Evolutionary conservation across 495 filamentous ascomycete genomes (phyloP).

Genomic region (Podospora tetraspora): DNA sequence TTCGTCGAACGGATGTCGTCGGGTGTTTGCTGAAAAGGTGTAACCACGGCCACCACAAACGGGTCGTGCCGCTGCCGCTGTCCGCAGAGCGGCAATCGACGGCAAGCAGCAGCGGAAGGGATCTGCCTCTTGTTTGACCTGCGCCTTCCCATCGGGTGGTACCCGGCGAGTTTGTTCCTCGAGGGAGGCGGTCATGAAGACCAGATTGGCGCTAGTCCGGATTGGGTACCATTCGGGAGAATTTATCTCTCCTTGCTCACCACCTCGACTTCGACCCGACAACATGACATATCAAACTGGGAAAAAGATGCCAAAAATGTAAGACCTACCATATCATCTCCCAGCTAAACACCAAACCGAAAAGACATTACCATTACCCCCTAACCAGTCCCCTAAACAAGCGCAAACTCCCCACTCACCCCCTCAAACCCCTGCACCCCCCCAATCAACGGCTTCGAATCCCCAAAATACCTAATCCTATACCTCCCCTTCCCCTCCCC

Average conservation of each 20-base stretch:
- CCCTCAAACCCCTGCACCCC: slow-evolving; percentile 68
- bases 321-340: too few relatives aligned
- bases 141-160: not conserved
- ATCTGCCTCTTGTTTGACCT: not conserved
- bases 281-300: not conserved
- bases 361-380: not conserved
- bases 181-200: not conserved
- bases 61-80: not conserved
- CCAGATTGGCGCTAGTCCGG: not conserved
- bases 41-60: not conserved
- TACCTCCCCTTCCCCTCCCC: slow-evolving; percentile 59
- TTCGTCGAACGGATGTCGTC: not conserved
- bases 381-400: slow-evolving; percentile 25
- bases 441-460: slow-evolving; percentile 65
- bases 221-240: not conserved
- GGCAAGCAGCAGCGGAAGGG: not conserved
- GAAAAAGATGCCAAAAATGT: too few relatives aligned
- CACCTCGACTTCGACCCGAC: not conserved
- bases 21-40: not conserved
- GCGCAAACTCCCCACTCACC: slow-evolving; percentile 57
- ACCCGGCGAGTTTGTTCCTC: not conserved
- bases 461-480: slow-evolving; percentile 80
- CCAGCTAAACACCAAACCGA: too few relatives aligned
- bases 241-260: not conserved
- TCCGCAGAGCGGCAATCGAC: not conserved